These are phyloP conservation scores for Syncephalis plumigaleata DNA, from an alignment of 371 early-diverging fungal genomes.

Conservation along the genomic window DNA sequence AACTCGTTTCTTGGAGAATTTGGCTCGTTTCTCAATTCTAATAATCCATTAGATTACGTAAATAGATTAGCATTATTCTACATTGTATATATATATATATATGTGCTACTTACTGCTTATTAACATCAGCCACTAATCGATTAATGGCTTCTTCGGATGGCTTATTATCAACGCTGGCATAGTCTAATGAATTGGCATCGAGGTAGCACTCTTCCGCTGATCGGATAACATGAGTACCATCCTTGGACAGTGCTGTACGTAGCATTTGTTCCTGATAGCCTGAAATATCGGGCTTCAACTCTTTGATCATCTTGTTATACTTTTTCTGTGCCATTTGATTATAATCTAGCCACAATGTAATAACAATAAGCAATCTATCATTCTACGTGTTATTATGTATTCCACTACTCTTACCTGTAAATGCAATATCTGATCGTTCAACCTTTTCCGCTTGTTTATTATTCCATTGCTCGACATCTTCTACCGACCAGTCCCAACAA, in stretches of 20 bases:
- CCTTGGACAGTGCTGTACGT: conserved; percentile 8
- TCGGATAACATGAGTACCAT: conserved; percentile 10
- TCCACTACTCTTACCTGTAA: conserved; percentile 37
- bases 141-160: conserved; percentile 51
- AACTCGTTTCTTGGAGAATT: conserved; percentile 50
- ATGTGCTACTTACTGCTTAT: conserved; percentile 46
- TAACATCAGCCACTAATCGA: conserved; percentile 48
- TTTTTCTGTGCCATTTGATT: conserved; percentile 74
- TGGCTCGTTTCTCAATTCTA: conserved; percentile 42
- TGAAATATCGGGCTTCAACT: conserved; percentile 67
- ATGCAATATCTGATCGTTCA: conserved; percentile 49
- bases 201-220: conserved; percentile 23
- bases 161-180: conserved; percentile 36
- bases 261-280: conserved; percentile 54
- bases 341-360: conserved; percentile 40
- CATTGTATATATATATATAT: conserved; percentile 2
- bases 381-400: no score
- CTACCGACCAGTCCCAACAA: conserved; percentile 70
- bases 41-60: no score
- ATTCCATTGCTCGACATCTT: conserved; percentile 76
- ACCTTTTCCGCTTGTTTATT: conserved; percentile 51
- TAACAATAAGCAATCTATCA: no score
- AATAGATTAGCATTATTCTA: conserved; percentile 4
- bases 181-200: conserved; percentile 48
- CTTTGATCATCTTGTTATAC: conserved; percentile 54